Evolutionary conservation across 1,284 basidiomycete genomes (phyloP), one percentile per base, ranked within the genome.

Genomic region (Sporisorium graminicola): DNA sequence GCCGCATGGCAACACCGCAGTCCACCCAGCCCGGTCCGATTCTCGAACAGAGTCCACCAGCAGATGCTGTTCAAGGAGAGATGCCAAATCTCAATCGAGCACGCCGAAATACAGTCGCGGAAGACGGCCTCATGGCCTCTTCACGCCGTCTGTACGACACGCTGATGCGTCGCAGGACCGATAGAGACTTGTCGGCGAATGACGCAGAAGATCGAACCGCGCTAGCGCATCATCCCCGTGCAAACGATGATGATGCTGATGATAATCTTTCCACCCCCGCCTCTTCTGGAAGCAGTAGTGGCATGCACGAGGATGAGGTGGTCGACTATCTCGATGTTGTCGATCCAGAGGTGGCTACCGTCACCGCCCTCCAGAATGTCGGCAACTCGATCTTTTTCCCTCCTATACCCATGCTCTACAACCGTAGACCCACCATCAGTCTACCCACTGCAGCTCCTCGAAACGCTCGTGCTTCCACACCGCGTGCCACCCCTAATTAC

Each of bases 341-440:
- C 68, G 92, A 93, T 81, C 90, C 91, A 13, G 90, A 92, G 80
- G 89, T 93, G 37, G 89, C 90, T 26, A 90, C 91, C 1, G 89
- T 93, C 10, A 90, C 91, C 6, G 90, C 88, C 35, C 87, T 93
- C 31, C 90, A 91, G 29, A 92, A 93, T 79, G 90, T 92, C n/a
- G 91, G 91, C 13, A 93, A 93, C 80, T 88, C 91, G 14, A 92
- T 93, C 72, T 85, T 93, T 55, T 89, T 92, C 76, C 92, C 92
- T 2, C 91, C 91, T 2, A 85, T 91, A 12, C 79, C 82, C 6
- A 87, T 88, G 14, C 90, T 91, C 80, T 92, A 91, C 85, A 90
- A 89, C 42, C 89, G 91, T 46, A 91, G 90, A 81, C 91, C 92
- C 2, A 88, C 90, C 26, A 88, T 93, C 35, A 87, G 89, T 29